Evolutionary conservation across 2,329 filamentous ascomycete genomes (phyloP).

Genomic region (Trichoderma sp.): DNA sequence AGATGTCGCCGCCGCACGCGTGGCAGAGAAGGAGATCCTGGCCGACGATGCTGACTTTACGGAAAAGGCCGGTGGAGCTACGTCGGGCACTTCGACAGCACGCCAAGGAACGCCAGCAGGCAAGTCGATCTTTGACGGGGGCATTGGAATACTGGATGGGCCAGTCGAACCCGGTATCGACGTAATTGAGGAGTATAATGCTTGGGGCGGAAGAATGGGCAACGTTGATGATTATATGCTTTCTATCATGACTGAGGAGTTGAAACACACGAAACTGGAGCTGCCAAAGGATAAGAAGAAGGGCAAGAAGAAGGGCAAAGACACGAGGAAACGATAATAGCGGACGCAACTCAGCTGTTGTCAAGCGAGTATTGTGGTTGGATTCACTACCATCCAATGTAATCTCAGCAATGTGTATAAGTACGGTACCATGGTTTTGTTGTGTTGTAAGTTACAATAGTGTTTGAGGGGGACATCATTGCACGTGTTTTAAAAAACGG

Average conservation of each 20-base stretch:
- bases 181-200: conserved; percentile 55
- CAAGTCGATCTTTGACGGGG: conserved; percentile 38
- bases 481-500: not conserved
- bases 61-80: conserved; percentile 55
- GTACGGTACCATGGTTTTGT: not conserved
- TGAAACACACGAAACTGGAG: conserved; percentile 61
- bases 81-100: conserved; percentile 52
- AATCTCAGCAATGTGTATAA: conserved; percentile 16
- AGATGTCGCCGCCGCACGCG: conserved; percentile 83
- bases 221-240: conserved; percentile 78
- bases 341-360: not conserved
- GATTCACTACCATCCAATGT: not conserved
- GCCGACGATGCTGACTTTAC: conserved; percentile 85
- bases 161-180: conserved; percentile 38
- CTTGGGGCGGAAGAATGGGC: conserved; percentile 57
- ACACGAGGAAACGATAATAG: conserved; percentile 51
- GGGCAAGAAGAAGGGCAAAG: conserved; percentile 60
- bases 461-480: not conserved
- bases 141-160: conserved; percentile 31
- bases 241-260: conserved; percentile 62
- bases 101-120: conserved; percentile 53
- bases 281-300: conserved; percentile 66
- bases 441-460: not conserved
- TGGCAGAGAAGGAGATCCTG: conserved; percentile 85
- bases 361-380: not conserved